Base-by-base conservation (phyloP, 1,284 basidiomycete genomes). In the Inonotus hispidus region DNA sequence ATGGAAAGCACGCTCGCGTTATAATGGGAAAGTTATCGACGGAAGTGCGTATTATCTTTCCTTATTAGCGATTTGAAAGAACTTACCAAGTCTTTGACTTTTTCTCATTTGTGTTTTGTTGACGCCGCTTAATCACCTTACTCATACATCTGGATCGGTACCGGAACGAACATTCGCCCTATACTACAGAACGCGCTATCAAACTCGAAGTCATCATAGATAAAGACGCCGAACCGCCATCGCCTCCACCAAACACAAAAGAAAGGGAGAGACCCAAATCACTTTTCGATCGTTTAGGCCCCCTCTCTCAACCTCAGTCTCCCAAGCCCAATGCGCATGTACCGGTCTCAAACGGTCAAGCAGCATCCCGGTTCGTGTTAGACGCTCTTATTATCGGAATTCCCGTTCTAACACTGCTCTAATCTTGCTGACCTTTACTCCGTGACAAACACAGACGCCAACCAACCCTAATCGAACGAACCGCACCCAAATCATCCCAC, bases 11-110 rank as follows among this genome's bases (percentile, higher is more conserved):
- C 78, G 81, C 32, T 68, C 73, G 35, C 88, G 86, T 71, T 90
- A 88, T 68, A 77, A 90, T 66, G 85, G 85, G 53, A 88, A 88
- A 72, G 80, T 88, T 59, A 81, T 90, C 16, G 88, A 90, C 68
- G 85, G 84, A 60, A 81, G 88, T 90, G 65, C 76, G 87, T 82
- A 1, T 59, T 37, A 47, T 62, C 29, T 45, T 62, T 35, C 10
- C 16, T 7, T 25, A 46, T 8, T n/a, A 38, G 35, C 45, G 41
- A 8, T 37, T 19, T 59, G 3, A 32, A 32, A 3, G 32, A n/a
- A n/a, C n/a, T n/a, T n/a, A n/a, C n/a, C n/a, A n/a, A n/a, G n/a
- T n/a, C n/a, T 8, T 8, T 32, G 32, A 32, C 32, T 32, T 32
- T 32, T 32, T 32, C 8, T 8, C 3, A 32, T 32, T n/a, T n/a